Conservation (phyloP, 768 basidiomycete genomes). For the Leccinellum rugosiceps region DNA sequence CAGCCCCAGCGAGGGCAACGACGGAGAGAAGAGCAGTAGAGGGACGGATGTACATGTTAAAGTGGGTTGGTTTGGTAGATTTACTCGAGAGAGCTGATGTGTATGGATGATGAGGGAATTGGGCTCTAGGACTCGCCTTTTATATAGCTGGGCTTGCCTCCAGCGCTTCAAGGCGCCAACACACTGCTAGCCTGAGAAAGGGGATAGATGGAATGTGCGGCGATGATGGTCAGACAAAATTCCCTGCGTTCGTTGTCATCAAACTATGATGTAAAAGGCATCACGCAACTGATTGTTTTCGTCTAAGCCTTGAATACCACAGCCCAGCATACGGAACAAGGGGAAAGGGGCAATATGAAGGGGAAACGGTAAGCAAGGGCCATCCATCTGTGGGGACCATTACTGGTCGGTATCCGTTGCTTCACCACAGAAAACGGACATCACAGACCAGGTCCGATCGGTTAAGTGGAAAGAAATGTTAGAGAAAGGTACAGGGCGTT, state of each 20-base stretch:
- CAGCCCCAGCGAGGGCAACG: too few relatives aligned
- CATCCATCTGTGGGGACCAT: neutral
- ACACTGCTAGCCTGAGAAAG: too few relatives aligned
- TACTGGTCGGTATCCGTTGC: neutral
- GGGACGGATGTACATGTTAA: neutral
- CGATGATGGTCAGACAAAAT: neutral
- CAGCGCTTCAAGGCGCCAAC: too few relatives aligned
- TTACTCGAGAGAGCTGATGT: neutral
- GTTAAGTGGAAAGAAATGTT: too few relatives aligned
- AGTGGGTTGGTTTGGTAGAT: too few relatives aligned
- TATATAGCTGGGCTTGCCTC: too few relatives aligned
- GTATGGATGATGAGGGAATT: too few relatives aligned
- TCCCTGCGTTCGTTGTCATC: too few relatives aligned
- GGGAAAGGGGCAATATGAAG: neutral
- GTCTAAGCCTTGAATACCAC: neutral
- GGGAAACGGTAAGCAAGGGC: neutral
- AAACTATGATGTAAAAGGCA: neutral
- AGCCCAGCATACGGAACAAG: neutral
- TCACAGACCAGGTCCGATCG: neutral
- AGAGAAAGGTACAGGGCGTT: too few relatives aligned
- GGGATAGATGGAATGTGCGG: too few relatives aligned
- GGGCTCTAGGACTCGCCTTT: too few relatives aligned
- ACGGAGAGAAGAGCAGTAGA: neutral
- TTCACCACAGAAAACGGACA: neutral
- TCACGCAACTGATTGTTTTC: neutral